Conservation (phyloP, 306 rosid species). For the Mimosa pudica region DNA sequence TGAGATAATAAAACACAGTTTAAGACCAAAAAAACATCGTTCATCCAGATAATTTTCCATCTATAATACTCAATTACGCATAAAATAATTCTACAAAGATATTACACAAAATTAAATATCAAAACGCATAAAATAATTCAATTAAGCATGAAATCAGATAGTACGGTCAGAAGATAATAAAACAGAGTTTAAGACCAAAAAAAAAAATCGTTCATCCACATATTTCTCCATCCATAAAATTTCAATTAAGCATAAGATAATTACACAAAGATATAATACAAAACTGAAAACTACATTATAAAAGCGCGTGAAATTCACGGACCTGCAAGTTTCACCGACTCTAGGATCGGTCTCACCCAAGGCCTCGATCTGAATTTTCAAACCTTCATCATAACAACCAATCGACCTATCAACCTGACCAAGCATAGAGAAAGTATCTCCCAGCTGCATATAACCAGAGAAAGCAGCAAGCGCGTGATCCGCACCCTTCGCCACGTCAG, state of each 20-base stretch:
- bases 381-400: conserved; percentile 78
- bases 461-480: conserved; percentile 97
- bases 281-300: neutral
- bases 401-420: conserved; percentile 88
- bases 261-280: neutral
- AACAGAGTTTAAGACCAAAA: neutral
- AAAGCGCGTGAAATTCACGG: neutral
- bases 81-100: neutral
- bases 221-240: conserved; percentile 1
- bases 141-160: neutral
- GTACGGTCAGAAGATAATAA: neutral
- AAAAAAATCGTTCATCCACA: neutral
- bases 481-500: conserved; percentile 57
- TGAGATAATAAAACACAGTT: neutral
- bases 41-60: conserved; percentile 3
- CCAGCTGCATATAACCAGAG: conserved; percentile 94
- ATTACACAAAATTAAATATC: neutral
- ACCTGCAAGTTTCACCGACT: conserved; percentile 98
- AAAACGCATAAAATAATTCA: neutral
- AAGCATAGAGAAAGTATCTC: conserved; percentile 95
- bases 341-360: conserved; percentile 93
- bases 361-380: conserved; percentile 93
- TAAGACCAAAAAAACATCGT: neutral
- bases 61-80: neutral
- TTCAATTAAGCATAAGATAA: neutral